These are phyloP conservation scores for Penicillium sp. DNA, from an alignment of 2,329 filamentous ascomycete genomes.

Conservation along the genomic window DNA sequence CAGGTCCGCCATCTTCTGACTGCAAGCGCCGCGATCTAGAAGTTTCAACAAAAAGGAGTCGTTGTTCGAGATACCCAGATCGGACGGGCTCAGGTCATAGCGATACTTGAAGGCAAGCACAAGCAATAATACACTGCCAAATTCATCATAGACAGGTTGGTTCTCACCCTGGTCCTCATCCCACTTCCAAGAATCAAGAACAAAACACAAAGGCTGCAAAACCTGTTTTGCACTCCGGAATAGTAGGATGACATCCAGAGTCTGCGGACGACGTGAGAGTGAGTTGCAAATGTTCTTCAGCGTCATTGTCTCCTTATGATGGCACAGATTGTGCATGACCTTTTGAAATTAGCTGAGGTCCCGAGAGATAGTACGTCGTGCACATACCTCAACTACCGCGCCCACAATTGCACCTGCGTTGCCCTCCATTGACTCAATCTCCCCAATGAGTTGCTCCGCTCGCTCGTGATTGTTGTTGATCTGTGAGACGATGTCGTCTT, in stretches of 20 bases:
- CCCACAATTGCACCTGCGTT: slow-evolving; percentile 85
- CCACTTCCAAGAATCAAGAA: slow-evolving; percentile 65
- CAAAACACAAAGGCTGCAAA: slow-evolving; percentile 58
- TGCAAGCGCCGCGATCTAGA: slow-evolving; percentile 50
- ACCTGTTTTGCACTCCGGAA: slow-evolving; percentile 60
- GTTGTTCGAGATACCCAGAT: slow-evolving; percentile 53
- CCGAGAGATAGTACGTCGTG: neutral
- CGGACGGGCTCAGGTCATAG: slow-evolving; percentile 54
- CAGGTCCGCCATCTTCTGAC: slow-evolving; percentile 53
- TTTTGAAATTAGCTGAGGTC: slow-evolving; percentile 20
- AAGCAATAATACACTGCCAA: slow-evolving; percentile 62
- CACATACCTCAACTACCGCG: slow-evolving; percentile 69
- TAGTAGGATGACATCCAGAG: slow-evolving; percentile 61
- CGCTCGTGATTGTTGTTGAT: slow-evolving; percentile 76
- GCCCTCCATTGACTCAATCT: slow-evolving; percentile 86
- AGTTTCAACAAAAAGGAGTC: slow-evolving; percentile 60
- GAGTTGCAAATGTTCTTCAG: slow-evolving; percentile 63
- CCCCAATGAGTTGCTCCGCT: slow-evolving; percentile 73
- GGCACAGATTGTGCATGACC: slow-evolving; percentile 59
- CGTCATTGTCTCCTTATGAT: slow-evolving; percentile 63
- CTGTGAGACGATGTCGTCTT: slow-evolving; percentile 75
- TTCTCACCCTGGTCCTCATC: slow-evolving; percentile 67
- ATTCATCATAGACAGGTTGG: slow-evolving; percentile 68
- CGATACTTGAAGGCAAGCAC: slow-evolving; percentile 60
- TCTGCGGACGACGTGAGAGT: slow-evolving; percentile 57